Conservation (phyloP, 306 rosid genomes). For the Leucaena leucocephala region DNA sequence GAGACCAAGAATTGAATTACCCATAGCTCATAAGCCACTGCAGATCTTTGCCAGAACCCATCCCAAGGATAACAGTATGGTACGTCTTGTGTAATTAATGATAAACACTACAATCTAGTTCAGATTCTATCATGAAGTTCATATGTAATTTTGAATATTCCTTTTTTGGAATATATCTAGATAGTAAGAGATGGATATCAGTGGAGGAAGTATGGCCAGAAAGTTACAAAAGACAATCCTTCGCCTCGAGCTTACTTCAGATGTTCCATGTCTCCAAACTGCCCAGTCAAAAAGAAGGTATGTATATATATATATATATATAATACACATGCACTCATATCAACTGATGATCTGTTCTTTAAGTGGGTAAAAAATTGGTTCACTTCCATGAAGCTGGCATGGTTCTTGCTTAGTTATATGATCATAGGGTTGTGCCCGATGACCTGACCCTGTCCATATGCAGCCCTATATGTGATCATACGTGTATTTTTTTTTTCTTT, state of each 20-base stretch:
- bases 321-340: neutral
- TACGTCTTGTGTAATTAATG: slow-evolving; percentile 31
- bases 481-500: neutral
- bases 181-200: slow-evolving; percentile 62
- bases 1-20: slow-evolving; percentile 49
- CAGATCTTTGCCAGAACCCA: slow-evolving; percentile 58
- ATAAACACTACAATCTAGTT: neutral
- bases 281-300: slow-evolving; percentile 85
- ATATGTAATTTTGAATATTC: neutral
- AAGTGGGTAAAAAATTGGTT: too few relatives aligned
- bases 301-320: neutral
- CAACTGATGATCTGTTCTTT: neutral
- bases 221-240: slow-evolving; percentile 76
- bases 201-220: slow-evolving; percentile 89
- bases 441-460: neutral
- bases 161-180: slow-evolving; percentile 20
- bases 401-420: neutral
- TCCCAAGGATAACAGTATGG: slow-evolving; percentile 57
- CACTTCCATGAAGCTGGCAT: too few relatives aligned
- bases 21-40: slow-evolving; percentile 39
- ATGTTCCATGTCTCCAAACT: slow-evolving; percentile 71
- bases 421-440: neutral
- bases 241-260: slow-evolving; percentile 83
- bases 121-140: slow-evolving; percentile 12
- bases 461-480: too few relatives aligned